phyloP scores from a whole-genome alignment of 228 moss, liverwort and hornwort species.

The Sphagnum fallax region DNA sequence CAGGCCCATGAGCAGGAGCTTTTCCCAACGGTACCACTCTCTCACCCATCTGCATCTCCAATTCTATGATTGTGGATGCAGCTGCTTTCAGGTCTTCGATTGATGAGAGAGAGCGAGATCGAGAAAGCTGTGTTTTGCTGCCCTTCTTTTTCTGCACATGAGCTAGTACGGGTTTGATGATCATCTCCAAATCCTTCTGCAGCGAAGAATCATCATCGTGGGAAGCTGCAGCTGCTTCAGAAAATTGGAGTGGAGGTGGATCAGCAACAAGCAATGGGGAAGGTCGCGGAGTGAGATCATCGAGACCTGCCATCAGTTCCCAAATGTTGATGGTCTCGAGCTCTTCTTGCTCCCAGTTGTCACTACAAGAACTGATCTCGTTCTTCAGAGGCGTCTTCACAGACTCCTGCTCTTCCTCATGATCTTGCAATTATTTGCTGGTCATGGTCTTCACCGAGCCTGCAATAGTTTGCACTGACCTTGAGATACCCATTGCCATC shows the following conservation, averaged over 20 bases:
- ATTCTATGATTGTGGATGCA: too few species aligned
- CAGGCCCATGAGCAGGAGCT: too few species aligned
- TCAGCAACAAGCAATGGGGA: slow-evolving; percentile 8
- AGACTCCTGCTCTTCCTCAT: slow-evolving; percentile 36
- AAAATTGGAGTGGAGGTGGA: not conserved
- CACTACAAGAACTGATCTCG: not conserved
- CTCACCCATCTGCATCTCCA: too few species aligned
- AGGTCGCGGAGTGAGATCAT: slow-evolving; percentile 48
- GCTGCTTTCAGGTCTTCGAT: slow-evolving; percentile 20
- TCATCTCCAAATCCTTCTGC: slow-evolving; percentile 1
- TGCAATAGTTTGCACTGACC: slow-evolving; percentile 16
- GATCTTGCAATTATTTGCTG: slow-evolving; percentile 4
- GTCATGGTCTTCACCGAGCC: too few species aligned
- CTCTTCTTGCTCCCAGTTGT: slow-evolving; percentile 17
- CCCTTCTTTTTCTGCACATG: slow-evolving; percentile 15
- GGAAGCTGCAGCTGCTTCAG: slow-evolving; percentile 4
- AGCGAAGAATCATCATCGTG: slow-evolving; percentile 16
- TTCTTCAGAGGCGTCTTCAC: too few species aligned
- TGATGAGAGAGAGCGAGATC: slow-evolving; percentile 34
- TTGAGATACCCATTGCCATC: slow-evolving; percentile 50
- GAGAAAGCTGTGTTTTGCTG: slow-evolving; percentile 13
- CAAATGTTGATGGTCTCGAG: slow-evolving; percentile 89
- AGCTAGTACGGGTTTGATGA: slow-evolving; percentile 3
- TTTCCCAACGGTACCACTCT: too few species aligned
- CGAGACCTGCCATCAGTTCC: slow-evolving; percentile 96